Base-by-base conservation (phyloP, 2,329 filamentous ascomycete genomes). In the Tothia fuscella region DNA sequence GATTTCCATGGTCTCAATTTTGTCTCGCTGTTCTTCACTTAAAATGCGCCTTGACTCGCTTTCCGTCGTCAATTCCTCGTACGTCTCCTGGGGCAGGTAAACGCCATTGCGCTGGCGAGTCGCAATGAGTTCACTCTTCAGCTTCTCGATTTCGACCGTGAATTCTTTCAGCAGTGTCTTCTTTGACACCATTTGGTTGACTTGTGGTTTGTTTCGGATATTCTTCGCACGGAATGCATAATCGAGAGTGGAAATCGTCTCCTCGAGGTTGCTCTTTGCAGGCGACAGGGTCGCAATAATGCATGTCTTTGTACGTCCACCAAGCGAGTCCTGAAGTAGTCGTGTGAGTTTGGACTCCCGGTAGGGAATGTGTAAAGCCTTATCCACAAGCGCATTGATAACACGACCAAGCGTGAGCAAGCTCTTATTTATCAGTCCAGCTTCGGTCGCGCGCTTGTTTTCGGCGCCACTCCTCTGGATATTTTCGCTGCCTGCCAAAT, bases 141-240 rank as follows among this genome's bases (percentile, higher is more conserved):
- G 69, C 57, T 86, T 91, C 59, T 98, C 87, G 39, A 98, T 95
- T 56, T 98, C 91, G 19, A 72, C 68, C 0, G 89, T 91, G 49
- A 94, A 94, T 49, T 98, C 91, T 46, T 76, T 80, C 9, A 98
- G 71, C 10, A 98, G 63, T 3, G 86, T 94, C 63, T 91, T 93
- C 63, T 96, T 98, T 48, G 85, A 88, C 49, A 96, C 77, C 55
- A 85, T 75, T 37, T 86, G 83, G 61, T 96, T 98, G 52, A 93
- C 72, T 56, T 98, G 91, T 1, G 91, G 93, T 62, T 95, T 95
- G 62, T 98, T 98, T 38, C 85, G 82, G 53, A 98, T 98, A 51
- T 98, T 96, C 68, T 98, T 98, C 13, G 91, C 91, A 35, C 91
- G 77, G 64, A 96, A 96, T 9, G 91, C 93, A 56, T 98, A 98